phyloP scores from a whole-genome alignment of 441 rosid species.

The Isatis lusitanica region DNA sequence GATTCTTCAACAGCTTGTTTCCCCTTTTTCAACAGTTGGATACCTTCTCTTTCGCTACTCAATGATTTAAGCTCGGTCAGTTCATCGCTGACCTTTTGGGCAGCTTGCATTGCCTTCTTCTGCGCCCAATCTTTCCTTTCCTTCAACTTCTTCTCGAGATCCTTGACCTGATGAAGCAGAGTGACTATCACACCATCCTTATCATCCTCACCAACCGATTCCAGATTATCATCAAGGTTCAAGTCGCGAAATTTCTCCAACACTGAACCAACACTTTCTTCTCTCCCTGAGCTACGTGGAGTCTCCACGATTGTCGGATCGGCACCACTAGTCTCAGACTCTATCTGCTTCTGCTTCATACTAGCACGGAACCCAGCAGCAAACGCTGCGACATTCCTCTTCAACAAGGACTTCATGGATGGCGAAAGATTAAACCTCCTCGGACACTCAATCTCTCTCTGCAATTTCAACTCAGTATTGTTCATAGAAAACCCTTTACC shows the following conservation, averaged over 20 bases:
- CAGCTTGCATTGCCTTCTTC: conserved; percentile 92
- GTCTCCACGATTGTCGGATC: conserved; percentile 41
- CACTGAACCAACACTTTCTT: conserved; percentile 53
- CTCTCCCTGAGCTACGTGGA: conserved; percentile 43
- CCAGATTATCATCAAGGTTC: conserved; percentile 68
- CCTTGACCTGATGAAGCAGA: conserved; percentile 62
- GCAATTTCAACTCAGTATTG: conserved; percentile 49
- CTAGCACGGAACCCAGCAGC: conserved; percentile 80
- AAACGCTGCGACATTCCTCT: conserved; percentile 77
- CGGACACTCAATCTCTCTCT: conserved; percentile 73
- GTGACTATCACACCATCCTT: conserved; percentile 66
- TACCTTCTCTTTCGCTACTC: conserved; percentile 77
- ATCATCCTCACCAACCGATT: conserved; percentile 53
- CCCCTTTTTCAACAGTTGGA: conserved; percentile 70
- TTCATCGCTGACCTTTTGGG: conserved; percentile 76
- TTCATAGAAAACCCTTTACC: conserved; percentile 52
- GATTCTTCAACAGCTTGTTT: conserved; percentile 72
- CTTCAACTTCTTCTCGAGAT: conserved; percentile 66
- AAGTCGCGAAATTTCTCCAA: conserved; percentile 61
- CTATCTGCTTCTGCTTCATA: conserved; percentile 44
- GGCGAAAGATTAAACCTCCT: conserved; percentile 83
- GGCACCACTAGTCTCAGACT: conserved; percentile 37
- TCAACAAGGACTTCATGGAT: conserved; percentile 74
- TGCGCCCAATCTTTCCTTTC: conserved; percentile 92
- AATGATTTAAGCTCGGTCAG: conserved; percentile 70